Evolutionary conservation across 2,329 filamentous ascomycete genomes (phyloP).

Genomic region (Hypoxylon sp.): DNA sequence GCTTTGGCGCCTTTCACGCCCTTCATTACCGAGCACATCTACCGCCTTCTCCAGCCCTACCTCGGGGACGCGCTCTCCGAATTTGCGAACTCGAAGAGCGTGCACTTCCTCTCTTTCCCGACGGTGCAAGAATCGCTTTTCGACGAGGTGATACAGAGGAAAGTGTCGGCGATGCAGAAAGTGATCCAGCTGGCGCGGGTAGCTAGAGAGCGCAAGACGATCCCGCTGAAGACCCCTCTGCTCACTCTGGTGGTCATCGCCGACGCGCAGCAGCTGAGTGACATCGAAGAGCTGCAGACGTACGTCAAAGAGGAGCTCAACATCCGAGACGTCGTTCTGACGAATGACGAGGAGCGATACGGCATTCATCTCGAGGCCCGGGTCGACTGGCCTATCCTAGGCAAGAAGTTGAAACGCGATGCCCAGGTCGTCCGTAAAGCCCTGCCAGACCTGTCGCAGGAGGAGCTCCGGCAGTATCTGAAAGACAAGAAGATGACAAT

Average conservation of each 20-base stretch:
- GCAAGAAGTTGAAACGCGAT: conserved; percentile 98
- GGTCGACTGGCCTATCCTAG: conserved; percentile 92
- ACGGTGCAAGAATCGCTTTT: conserved; percentile 89
- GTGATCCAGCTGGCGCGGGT: conserved; percentile 92
- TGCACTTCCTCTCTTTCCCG: conserved; percentile 93
- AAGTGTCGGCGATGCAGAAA: conserved; percentile 89
- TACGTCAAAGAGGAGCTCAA: conserved; percentile 95
- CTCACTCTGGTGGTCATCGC: conserved; percentile 89
- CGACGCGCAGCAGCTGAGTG: conserved; percentile 82
- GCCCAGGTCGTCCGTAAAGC: conserved; percentile 91
- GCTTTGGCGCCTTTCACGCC: conserved; percentile 94
- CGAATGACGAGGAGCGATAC: conserved; percentile 87
- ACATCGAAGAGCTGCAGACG: conserved; percentile 83
- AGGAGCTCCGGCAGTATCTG: conserved; percentile 82
- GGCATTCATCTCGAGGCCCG: conserved; percentile 89
- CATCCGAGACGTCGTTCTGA: conserved; percentile 82
- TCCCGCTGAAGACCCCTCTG: conserved; percentile 89
- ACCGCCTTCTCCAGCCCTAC: conserved; percentile 79
- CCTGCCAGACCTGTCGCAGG: conserved; percentile 77
- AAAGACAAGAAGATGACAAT: conserved; percentile 77
- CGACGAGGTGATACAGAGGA: conserved; percentile 83
- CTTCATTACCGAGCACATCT: conserved; percentile 95
- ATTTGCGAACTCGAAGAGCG: conserved; percentile 73
- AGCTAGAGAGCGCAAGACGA: conserved; percentile 82
- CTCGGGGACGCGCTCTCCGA: conserved; percentile 75